Percentiles rank a stretch among this genome's conserved stretches.
Conservation (phyloP, 2,329 filamentous ascomycete genomes). For the Harringtonia lauricola region DNA sequence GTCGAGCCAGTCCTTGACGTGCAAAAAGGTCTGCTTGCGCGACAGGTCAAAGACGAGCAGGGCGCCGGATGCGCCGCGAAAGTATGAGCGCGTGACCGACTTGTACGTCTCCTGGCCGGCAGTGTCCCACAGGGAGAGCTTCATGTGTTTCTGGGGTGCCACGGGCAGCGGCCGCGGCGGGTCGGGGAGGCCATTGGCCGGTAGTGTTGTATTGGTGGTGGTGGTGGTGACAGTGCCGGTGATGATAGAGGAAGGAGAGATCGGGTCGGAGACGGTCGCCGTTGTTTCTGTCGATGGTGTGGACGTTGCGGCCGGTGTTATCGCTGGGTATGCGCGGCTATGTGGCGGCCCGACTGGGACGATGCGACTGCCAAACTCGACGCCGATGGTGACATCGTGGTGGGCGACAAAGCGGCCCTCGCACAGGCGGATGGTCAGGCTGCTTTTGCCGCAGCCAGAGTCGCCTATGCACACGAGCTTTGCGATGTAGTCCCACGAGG, state of each 20-base stretch:
- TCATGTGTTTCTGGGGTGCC: constrained; percentile 66
- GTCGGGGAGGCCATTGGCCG: constrained; percentile 33
- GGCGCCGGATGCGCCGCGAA: constrained; percentile 61
- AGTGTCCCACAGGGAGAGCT: constrained; percentile 89
- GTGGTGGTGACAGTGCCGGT: constrained; percentile 7
- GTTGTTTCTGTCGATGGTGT: background rate
- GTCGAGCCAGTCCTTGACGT: constrained; percentile 86
- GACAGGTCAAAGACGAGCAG: constrained; percentile 94
- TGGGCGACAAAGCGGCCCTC: constrained; percentile 90
- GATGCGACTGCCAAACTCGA: constrained; percentile 90
- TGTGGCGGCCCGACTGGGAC: constrained; percentile 82
- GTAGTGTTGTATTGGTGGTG: constrained; percentile 3
- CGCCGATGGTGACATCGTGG: constrained; percentile 95
- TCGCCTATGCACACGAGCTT: constrained; percentile 98
- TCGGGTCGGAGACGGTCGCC: constrained; percentile 3
- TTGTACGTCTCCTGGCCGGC: constrained; percentile 97
- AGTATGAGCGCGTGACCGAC: constrained; percentile 87
- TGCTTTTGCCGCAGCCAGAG: constrained; percentile 90
- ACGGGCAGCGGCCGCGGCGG: constrained; percentile 23
- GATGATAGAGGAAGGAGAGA: constrained; percentile 12
- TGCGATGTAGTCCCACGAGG: constrained; percentile 96
- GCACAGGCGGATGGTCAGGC: constrained; percentile 88
- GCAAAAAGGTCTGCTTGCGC: constrained; percentile 70
- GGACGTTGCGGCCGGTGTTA: constrained; percentile 16
- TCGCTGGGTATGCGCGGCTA: constrained; percentile 25